Base-by-base conservation (phyloP, 306 rosid genomes). In the Quercus wislizeni region DNA sequence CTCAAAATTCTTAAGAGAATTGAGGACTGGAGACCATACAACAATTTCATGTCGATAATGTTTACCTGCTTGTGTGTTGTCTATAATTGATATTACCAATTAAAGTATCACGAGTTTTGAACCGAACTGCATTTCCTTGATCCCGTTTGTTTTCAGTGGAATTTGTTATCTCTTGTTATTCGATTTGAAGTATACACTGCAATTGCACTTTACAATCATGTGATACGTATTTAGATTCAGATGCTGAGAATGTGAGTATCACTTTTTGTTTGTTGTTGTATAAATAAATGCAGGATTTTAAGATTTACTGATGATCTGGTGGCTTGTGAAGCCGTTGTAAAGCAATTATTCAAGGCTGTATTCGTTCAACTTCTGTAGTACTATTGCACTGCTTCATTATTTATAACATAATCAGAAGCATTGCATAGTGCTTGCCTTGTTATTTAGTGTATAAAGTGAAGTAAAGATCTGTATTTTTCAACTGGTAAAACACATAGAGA, bases 231-330 rank as follows among this genome's bases (percentile, higher is more conserved):
- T 23, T 43, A 28, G 52, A 76, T 31, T 23, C 27, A 3, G 58
- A 17, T 57, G 49, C 23, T 83, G 25, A 72, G 46, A 21, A 20
- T 55, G 31, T 61, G 73, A 69, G n/a, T 55, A 75, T 58, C 51
- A 52, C 55, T 76, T 84, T 84, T 28, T 73, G 76, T 78, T 77
- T 87, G 70, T 77, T 87, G 70, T 84, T 83, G 55, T 71, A 81
- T 75, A 64, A 83, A 81, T 75, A 64, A 83, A 81, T 86, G 92
- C 97, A 92, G 97, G 89, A 85, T 77, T 87, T 87, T 83, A 84
- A 76, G 85, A 74, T 81, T 77, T 83, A 84, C 81, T 80, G 92
- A 78, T 87, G 91, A 85, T 79, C 79, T 84, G 85, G 58, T 68
- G 84, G 80, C 80, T 69, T 81, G 46, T 78, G 84, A 59, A 83